Evolutionary conservation across 306 rosid genomes (phyloP).

Genomic region (Calophaca sinica): DNA sequence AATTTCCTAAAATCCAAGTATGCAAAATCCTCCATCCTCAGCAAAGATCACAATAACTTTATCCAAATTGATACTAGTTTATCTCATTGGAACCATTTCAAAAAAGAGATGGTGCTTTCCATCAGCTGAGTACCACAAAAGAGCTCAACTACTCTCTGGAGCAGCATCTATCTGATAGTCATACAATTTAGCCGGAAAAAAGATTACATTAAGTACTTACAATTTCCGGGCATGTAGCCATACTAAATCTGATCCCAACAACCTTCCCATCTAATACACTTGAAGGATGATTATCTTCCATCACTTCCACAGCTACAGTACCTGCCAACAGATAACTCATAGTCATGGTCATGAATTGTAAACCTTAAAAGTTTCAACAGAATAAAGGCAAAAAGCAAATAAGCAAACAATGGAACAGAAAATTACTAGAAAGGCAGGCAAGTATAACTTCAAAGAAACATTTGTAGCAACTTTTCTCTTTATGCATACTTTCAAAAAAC

Average conservation of each 20-base stretch:
- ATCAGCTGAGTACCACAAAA: constrained; percentile 19
- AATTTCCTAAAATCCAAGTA: constrained; percentile 16
- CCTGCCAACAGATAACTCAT: constrained; percentile 48
- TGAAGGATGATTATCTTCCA: constrained; percentile 68
- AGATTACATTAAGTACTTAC: constrained; percentile 56
- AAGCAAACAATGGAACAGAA: constrained; percentile 21
- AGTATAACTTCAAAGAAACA: not conserved
- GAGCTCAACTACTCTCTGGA: constrained; percentile 18
- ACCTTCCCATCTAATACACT: constrained; percentile 65
- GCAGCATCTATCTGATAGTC: not conserved
- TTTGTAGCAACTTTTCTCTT: not conserved
- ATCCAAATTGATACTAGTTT: constrained; percentile 21
- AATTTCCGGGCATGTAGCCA: constrained; percentile 79
- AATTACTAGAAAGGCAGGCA: not conserved
- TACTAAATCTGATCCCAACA: constrained; percentile 65
- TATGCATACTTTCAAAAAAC: not conserved
- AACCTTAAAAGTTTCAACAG: constrained; percentile 10
- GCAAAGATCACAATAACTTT: constrained; percentile 29
- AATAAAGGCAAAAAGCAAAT: not conserved
- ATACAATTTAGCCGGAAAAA: constrained; percentile 21
- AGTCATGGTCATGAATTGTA: constrained; percentile 9
- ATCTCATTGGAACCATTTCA: constrained; percentile 22
- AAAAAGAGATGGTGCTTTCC: constrained; percentile 33
- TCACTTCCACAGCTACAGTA: constrained; percentile 39
- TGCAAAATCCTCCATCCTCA: constrained; percentile 16